These are phyloP conservation scores for Trametes meyenii DNA, from an alignment of 768 basidiomycete species.

Conservation along the genomic window DNA sequence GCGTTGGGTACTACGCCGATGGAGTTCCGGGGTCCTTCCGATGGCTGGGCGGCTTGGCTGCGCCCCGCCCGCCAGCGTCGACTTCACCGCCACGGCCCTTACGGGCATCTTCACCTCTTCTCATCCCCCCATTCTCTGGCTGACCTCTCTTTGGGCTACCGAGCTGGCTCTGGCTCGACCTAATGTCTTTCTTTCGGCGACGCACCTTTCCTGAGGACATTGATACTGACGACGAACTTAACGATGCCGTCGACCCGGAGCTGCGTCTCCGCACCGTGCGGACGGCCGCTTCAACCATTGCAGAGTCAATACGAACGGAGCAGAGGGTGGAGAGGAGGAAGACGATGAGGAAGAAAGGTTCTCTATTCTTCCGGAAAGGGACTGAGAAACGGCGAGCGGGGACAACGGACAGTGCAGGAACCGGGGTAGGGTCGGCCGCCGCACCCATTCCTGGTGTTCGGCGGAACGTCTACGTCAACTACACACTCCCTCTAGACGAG, in stretches of 20 bases:
- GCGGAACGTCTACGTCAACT: constrained; percentile 83
- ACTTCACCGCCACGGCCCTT: constrained; percentile 18
- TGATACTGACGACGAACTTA: constrained; percentile 56
- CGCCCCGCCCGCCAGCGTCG: constrained; percentile 12
- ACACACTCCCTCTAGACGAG: constrained; percentile 64
- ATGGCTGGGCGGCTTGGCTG: constrained; percentile 21
- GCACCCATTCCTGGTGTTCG: constrained; percentile 52
- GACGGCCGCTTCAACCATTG: constrained; percentile 89
- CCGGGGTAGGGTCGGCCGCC: constrained; percentile 32
- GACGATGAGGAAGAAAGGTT: constrained; percentile 47
- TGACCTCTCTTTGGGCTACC: constrained; percentile 13
- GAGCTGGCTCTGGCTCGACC: constrained; percentile 22
- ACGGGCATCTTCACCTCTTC: constrained; percentile 15
- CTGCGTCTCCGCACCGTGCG: constrained; percentile 89
- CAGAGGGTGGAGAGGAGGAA: constrained; percentile 63
- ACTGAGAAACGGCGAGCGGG: constrained; percentile 53
- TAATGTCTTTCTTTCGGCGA: constrained; percentile 44
- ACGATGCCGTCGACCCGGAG: constrained; percentile 81
- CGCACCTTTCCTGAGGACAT: constrained; percentile 34
- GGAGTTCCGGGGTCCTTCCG: constrained; percentile 17
- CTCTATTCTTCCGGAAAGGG: constrained; percentile 55
- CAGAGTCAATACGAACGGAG: constrained; percentile 84
- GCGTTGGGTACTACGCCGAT: neutral
- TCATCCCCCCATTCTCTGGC: neutral
- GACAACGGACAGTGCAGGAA: constrained; percentile 22